Base-by-base conservation (phyloP, 2,329 filamentous ascomycete species). In the Aspergillus quadrilineatus region DNA sequence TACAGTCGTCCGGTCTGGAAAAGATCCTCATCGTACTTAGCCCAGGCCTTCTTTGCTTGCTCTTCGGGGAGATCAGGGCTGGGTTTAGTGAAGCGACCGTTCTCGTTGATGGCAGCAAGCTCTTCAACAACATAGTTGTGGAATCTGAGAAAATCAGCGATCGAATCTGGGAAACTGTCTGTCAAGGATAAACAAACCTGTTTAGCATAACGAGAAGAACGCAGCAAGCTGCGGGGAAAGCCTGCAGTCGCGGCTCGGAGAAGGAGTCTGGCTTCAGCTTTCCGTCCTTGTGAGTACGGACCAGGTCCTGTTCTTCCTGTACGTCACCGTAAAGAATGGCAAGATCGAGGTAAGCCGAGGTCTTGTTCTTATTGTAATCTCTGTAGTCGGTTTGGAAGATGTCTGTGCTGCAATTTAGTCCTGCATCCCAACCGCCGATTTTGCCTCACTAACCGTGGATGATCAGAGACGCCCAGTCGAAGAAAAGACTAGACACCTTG, bases 61-160 rank as follows among this genome's bases (percentile, higher is more conserved):
- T 87, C 83, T 1, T 78, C 79, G 0, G 76, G 65, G 0, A 84
- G 75, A 0, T 74, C 67, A 4, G 77, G 72, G 0, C 77, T 67
- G 0, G 90, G 90, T 58, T 85, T 86, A 0, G 81, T 83, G 73
- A 96, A 97, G 22, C 89, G 84, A 14, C 85, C 86, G 44, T 85
- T 84, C 65, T 97, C 92, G 66, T 97, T 96, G 73, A 97, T 93
- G n/a, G 82, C 77, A 0, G 89, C 89, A 15, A 97, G 78, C 59
- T 93, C 88, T 53, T 86, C 83, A 1, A 89, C 92, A 0, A 92
- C 85, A 62, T 94, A 82, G 74, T 97, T 97, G 75, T 97, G 93
- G 75, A 95, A 95, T 62, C 69, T 69, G 39, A 29, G 39, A 34
- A 15, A 22, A 50, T 49, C 43, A 43, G 50, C 34, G 43, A 26